Evolutionary conservation across 768 basidiomycete genomes (phyloP), one percentile per base, ranked within the genome.

Genomic region (Cyclocybe cylindracea): DNA sequence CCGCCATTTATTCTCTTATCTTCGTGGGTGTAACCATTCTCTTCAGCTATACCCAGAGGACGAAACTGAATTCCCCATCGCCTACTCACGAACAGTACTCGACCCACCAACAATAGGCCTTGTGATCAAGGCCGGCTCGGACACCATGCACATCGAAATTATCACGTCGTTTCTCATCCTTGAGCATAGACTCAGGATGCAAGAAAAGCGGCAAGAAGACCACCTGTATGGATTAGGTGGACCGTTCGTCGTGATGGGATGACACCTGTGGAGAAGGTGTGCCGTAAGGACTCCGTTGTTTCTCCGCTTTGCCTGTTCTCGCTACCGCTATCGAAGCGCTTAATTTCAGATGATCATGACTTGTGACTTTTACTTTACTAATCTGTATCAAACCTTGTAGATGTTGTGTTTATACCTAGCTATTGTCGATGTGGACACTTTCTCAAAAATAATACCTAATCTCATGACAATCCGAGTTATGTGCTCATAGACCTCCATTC

Each of bases 161-260:
- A 54, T 62, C 18, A 56, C 54, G 11, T 55, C 58, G 9, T 62
- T 59, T 37, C 39, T 62, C 18, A 49, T 59, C 9, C 51, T 62
- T 13, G 61, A 62, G 38, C 51, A 58, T 35, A 48, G 46, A 46
- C 47, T 57, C 13, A 29, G 61, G 32, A 55, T 54, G 56, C 54
- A 58, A 29, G 58, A 62, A 41, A 57, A 56, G 43, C 14, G 39
- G 13, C 43, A 51, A 38, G 57, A 47, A 9, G 38, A 48, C 39
- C 32, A 29, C 34, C 16, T 51, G 9, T 52, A 52, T 42, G 53
- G 42, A 36, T 32, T 48, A n/a, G 53, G 49, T 19, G 47, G 51
- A 5, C 37, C 11, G 37, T 38, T 39, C 14, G 7, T 7, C 10
- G 18, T 48, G 47, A 19, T 14, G 47, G 37, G 10, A 3, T 35